Percentiles rank a stretch among this genome's conserved stretches.
These are phyloP conservation scores for Fragaria iinumae DNA, from an alignment of 306 rosid genomes.

Conservation along the genomic window DNA sequence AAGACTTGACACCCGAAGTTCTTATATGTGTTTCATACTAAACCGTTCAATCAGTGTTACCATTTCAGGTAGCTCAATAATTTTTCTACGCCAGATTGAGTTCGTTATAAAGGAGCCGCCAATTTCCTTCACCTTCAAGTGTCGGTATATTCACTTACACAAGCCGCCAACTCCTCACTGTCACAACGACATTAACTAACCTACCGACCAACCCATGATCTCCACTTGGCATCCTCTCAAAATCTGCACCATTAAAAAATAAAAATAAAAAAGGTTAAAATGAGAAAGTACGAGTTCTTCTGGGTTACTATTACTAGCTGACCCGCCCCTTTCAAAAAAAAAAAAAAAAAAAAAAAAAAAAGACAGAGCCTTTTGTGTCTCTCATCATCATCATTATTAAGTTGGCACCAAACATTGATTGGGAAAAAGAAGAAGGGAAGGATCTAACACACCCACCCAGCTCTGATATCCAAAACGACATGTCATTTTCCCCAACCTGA, in stretches of 20 bases:
- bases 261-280: not conserved
- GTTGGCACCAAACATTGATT: not conserved
- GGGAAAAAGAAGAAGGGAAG: not conserved
- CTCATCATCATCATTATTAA: not conserved
- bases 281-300: not conserved
- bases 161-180: slow-evolving; percentile 3
- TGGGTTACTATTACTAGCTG: not conserved
- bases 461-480: not conserved
- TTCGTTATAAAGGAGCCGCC: too few species aligned
- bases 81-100: too few species aligned
- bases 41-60: too few species aligned
- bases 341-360: too few species aligned
- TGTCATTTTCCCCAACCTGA: too few species aligned
- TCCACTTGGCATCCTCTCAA: not conserved
- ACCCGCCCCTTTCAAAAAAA: not conserved
- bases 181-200: slow-evolving; percentile 6
- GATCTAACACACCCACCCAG: not conserved
- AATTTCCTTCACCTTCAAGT: too few species aligned
- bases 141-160: not conserved
- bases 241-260: not conserved
- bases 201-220: not conserved
- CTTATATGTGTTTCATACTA: too few species aligned
- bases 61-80: too few species aligned
- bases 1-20: too few species aligned
- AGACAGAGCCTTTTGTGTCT: not conserved